phyloP scores from a whole-genome alignment of 306 rosid genomes.

The Cucumis hystrix region DNA sequence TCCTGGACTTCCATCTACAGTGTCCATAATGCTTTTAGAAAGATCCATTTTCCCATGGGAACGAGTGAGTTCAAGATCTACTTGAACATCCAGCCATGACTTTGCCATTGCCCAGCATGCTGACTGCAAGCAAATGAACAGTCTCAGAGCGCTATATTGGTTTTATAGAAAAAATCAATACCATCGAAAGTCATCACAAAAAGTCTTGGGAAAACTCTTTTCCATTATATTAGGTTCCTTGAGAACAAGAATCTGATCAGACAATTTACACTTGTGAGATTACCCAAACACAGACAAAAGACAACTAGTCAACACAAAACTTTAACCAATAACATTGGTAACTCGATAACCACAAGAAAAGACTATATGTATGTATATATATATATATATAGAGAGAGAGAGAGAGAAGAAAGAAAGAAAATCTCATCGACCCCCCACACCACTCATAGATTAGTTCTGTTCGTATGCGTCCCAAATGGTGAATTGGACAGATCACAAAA shows the following conservation, averaged over 20 bases:
- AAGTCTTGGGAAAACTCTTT: background rate
- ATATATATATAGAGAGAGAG: too few relatives aligned
- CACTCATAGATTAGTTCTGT: background rate
- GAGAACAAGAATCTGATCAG: background rate
- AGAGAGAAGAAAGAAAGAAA: background rate
- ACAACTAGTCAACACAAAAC: background rate
- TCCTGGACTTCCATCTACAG: constrained; percentile 54
- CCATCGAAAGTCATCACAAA: background rate
- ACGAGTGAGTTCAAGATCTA: constrained; percentile 70
- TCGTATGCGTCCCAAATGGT: background rate
- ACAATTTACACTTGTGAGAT: background rate
- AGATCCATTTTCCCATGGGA: constrained; percentile 54
- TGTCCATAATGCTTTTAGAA: constrained; percentile 40
- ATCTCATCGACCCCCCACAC: background rate
- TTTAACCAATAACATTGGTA: background rate
- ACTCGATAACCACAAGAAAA: background rate
- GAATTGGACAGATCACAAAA: background rate
- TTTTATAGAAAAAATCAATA: background rate
- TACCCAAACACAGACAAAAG: background rate
- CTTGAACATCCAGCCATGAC: constrained; percentile 88
- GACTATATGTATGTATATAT: too few relatives aligned
- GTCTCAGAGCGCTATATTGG: background rate
- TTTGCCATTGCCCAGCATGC: constrained; percentile 99
- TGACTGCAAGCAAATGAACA: constrained; percentile 41
- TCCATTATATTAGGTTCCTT: constrained; percentile 6